These are phyloP conservation scores for Onygena corvina DNA, from an alignment of 2,329 filamentous ascomycete genomes.

Conservation along the genomic window DNA sequence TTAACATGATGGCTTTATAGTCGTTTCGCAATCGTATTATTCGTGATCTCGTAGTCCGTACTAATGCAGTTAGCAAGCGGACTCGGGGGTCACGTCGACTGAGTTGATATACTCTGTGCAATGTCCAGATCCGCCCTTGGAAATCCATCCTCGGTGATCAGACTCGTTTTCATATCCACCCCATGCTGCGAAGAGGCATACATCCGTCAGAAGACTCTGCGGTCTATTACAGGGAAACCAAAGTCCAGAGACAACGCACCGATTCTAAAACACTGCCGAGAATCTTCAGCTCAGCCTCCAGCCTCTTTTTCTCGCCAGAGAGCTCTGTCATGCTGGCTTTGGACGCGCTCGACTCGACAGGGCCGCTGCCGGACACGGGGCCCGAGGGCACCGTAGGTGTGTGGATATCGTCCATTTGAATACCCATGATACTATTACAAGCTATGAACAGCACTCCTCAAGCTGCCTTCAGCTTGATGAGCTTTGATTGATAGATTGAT, in stretches of 20 bases:
- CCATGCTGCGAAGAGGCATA: conserved; percentile 57
- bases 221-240: neutral
- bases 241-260: conserved; percentile 40
- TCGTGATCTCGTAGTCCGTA: conserved; percentile 80
- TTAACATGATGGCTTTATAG: conserved; percentile 75
- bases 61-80: conserved; percentile 35
- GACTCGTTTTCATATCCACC: conserved; percentile 79
- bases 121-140: conserved; percentile 90
- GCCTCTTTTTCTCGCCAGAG: conserved; percentile 66
- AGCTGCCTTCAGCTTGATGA: too few relatives aligned
- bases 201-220: neutral
- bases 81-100: neutral
- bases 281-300: conserved; percentile 78
- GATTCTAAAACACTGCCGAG: conserved; percentile 79
- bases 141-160: conserved; percentile 82
- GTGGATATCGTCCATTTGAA: conserved; percentile 54
- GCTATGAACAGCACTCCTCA: neutral
- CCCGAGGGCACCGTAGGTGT: conserved; percentile 65
- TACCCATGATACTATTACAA: conserved; percentile 35
- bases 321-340: conserved; percentile 65
- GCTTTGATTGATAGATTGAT: too few relatives aligned
- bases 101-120: conserved; percentile 59
- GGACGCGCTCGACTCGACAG: conserved; percentile 46
- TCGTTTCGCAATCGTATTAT: conserved; percentile 88
- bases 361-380: conserved; percentile 49